Conservation (phyloP, 2,329 filamentous ascomycete species). For the Fusarium solani-melongenae region DNA sequence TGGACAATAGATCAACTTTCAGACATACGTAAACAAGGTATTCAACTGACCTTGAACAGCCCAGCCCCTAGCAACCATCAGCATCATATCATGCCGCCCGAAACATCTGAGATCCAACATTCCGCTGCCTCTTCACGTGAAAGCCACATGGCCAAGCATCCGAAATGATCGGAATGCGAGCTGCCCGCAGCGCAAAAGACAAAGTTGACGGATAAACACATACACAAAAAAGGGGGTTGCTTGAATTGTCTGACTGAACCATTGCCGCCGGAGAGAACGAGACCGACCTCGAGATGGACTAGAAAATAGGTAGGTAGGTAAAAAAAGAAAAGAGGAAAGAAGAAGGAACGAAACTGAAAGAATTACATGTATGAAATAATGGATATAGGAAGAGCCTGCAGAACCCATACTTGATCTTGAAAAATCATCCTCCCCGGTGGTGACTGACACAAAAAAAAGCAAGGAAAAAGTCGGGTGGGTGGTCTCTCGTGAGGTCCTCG, state of each 20-base stretch:
- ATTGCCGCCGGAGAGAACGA: slow-evolving; percentile 43
- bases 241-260: slow-evolving; percentile 45
- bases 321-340: slow-evolving; percentile 22
- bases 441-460: slow-evolving; percentile 35
- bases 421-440: slow-evolving; percentile 40
- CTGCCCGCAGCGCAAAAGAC: neutral
- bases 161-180: slow-evolving; percentile 22
- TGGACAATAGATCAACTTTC: slow-evolving; percentile 20
- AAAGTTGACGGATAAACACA: slow-evolving; percentile 2
- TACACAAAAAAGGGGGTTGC: slow-evolving; percentile 31
- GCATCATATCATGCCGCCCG: neutral
- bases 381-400: slow-evolving; percentile 43
- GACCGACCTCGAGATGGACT: slow-evolving; percentile 34
- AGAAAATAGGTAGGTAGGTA: slow-evolving; percentile 20
- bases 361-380: slow-evolving; percentile 47
- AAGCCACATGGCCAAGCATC: slow-evolving; percentile 16
- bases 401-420: slow-evolving; percentile 43
- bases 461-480: slow-evolving; percentile 34
- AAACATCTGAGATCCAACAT: slow-evolving; percentile 12
- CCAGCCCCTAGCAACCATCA: neutral
- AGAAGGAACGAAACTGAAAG: slow-evolving; percentile 14
- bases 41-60: slow-evolving; percentile 11
- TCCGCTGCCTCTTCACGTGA: slow-evolving; percentile 15
- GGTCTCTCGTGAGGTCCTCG: slow-evolving; percentile 42
- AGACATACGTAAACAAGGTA: neutral